Evolutionary conservation across 2,329 filamentous ascomycete genomes (phyloP).

Genomic region (Colletotrichum sp.): DNA sequence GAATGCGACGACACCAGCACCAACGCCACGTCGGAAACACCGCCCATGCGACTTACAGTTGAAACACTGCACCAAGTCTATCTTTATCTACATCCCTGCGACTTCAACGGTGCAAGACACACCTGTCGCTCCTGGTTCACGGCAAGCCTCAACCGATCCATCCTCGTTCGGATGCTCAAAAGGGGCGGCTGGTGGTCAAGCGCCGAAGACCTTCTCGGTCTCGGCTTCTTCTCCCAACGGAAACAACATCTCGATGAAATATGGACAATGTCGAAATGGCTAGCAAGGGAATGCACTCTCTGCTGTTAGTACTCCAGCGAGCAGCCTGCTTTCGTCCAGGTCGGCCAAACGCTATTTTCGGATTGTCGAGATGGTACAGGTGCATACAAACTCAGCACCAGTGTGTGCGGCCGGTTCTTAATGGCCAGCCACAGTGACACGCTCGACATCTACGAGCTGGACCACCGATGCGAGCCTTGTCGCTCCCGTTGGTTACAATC

Average conservation of each 20-base stretch:
- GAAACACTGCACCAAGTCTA: slow-evolving; percentile 44
- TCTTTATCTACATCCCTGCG: slow-evolving; percentile 32
- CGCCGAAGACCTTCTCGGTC: slow-evolving; percentile 27
- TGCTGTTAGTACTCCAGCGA: neutral
- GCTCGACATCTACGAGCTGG: slow-evolving; percentile 59
- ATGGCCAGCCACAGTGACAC: slow-evolving; percentile 57
- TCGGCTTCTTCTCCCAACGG: neutral
- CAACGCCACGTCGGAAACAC: neutral
- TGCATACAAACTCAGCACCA: slow-evolving; percentile 35
- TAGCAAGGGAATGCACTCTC: slow-evolving; percentile 43
- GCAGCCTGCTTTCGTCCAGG: slow-evolving; percentile 32
- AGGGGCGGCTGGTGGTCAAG: slow-evolving; percentile 58
- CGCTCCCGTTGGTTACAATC: neutral
- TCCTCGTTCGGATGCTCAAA: slow-evolving; percentile 58
- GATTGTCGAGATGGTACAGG: slow-evolving; percentile 19
- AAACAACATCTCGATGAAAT: slow-evolving; percentile 24
- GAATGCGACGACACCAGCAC: neutral
- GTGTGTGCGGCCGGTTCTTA: slow-evolving; percentile 62
- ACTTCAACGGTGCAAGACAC: slow-evolving; percentile 65
- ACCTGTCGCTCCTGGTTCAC: slow-evolving; percentile 65
- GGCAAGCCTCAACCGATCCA: slow-evolving; percentile 52
- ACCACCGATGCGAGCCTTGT: slow-evolving; percentile 35
- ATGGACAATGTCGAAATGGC: slow-evolving; percentile 43
- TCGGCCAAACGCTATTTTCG: slow-evolving; percentile 39
- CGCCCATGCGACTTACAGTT: slow-evolving; percentile 31